Percentiles rank a stretch among this genome's conserved stretches.
phyloP scores from a whole-genome alignment of 345 rosid species.

The Aurinia saxatilis region DNA sequence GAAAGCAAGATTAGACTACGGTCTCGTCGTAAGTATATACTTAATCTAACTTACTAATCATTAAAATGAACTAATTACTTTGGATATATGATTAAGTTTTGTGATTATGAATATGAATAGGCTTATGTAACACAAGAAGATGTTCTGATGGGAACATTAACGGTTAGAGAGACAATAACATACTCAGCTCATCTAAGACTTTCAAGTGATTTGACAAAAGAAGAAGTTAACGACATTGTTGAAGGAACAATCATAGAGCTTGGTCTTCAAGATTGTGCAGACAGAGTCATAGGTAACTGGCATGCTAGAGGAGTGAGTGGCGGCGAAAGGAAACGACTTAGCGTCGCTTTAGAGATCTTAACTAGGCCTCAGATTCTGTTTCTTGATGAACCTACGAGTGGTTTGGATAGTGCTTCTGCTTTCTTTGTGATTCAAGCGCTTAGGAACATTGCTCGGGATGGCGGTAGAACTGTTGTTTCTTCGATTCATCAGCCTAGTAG shows the following conservation, averaged over 20 bases:
- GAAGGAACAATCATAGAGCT: conserved; percentile 70
- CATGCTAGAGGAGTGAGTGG: conserved; percentile 84
- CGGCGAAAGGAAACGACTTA: conserved; percentile 81
- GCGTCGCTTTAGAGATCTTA: conserved; percentile 84
- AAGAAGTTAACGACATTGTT: conserved; percentile 47
- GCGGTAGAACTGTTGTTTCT: conserved; percentile 65
- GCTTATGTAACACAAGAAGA: conserved; percentile 79
- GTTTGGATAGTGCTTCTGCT: conserved; percentile 90
- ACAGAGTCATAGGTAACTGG: conserved; percentile 78
- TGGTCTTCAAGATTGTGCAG: conserved; percentile 69
- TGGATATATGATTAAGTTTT: no score
- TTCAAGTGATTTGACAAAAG: conserved; percentile 38
- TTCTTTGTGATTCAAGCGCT: conserved; percentile 61
- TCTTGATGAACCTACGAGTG: conserved; percentile 93
- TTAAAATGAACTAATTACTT: not conserved
- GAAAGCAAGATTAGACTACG: conserved; percentile 57
- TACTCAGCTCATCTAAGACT: conserved; percentile 73
- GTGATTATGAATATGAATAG: not conserved
- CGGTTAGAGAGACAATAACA: conserved; percentile 81
- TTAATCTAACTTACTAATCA: not conserved
- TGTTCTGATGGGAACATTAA: conserved; percentile 72
- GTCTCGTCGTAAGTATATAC: conserved; percentile 55
- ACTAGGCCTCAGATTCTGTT: conserved; percentile 73
- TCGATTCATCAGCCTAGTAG: conserved; percentile 97
- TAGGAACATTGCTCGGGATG: conserved; percentile 46